phyloP scores from a whole-genome alignment of 352 stramenopile species.

The Albugo candida region DNA sequence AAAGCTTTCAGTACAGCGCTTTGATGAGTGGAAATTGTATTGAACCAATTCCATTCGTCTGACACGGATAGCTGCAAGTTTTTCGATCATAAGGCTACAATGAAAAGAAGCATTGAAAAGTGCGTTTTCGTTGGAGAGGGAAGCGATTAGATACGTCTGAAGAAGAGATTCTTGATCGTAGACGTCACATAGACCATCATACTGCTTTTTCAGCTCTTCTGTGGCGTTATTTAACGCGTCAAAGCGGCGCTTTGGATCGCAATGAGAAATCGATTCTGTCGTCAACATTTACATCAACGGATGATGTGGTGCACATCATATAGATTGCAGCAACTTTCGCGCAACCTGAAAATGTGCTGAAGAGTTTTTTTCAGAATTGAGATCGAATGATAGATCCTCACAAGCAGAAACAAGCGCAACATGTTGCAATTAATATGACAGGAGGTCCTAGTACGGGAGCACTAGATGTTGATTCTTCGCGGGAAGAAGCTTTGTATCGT shows the following conservation, averaged over 20 bases:
- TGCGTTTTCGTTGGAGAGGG: no score
- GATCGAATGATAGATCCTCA: no score
- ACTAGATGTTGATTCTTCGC: slow-evolving; percentile 49
- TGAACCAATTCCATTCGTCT: slow-evolving; percentile 21
- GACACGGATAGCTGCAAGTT: slow-evolving; percentile 24
- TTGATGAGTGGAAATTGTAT: background rate
- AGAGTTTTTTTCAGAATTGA: no score
- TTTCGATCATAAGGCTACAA: slow-evolving; percentile 20
- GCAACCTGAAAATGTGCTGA: no score
- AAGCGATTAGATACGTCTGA: no score
- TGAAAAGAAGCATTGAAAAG: background rate
- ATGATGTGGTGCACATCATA: no score
- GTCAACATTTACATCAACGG: no score
- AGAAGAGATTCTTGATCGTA: background rate
- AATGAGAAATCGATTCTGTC: no score
- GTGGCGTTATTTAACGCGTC: background rate
- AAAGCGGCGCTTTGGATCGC: no score
- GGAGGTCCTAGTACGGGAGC: slow-evolving; percentile 7
- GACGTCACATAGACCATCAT: background rate
- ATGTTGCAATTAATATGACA: no score
- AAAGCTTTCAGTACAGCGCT: background rate
- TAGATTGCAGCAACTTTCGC: no score
- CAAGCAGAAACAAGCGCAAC: no score
- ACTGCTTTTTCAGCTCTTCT: background rate
- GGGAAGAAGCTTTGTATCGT: slow-evolving; percentile 67